Conservation (phyloP, 768 basidiomycete genomes). For the Termitomyces sp. region DNA sequence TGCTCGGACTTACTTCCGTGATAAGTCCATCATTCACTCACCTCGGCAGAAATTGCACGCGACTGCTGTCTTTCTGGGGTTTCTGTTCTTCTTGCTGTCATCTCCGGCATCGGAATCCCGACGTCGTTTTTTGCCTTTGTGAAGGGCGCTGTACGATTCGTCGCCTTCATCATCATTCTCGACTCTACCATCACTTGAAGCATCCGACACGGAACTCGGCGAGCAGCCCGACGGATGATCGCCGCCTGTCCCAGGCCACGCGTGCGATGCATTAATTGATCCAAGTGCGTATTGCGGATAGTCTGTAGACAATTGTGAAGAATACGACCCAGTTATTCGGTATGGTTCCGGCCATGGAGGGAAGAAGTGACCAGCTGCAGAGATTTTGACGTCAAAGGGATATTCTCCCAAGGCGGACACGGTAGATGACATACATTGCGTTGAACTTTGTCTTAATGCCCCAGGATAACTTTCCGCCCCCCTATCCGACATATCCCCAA, state of each 20-base stretch:
- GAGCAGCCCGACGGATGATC: constrained; percentile 14
- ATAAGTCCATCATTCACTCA: constrained; percentile 20
- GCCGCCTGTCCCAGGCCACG: constrained; percentile 8
- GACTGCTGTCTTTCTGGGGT: constrained; percentile 47
- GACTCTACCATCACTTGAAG: constrained; percentile 16
- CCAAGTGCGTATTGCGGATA: constrained; percentile 7
- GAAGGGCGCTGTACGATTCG: constrained; percentile 16
- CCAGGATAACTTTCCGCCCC: constrained; percentile 11
- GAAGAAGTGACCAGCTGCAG: constrained; percentile 3
- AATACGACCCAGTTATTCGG: not conserved
- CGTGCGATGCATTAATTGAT: constrained; percentile 10
- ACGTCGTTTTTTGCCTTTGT: constrained; percentile 26
- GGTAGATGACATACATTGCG: constrained; percentile 12
- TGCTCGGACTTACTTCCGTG: not conserved
- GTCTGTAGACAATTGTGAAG: constrained; percentile 1
- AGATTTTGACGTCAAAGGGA: not conserved
- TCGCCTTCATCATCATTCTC: constrained; percentile 21
- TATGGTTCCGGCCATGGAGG: constrained; percentile 5
- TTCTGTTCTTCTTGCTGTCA: constrained; percentile 22
- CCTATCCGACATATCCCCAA: constrained; percentile 8
- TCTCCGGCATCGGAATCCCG: constrained; percentile 22
- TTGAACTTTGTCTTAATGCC: not conserved
- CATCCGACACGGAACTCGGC: constrained; percentile 16
- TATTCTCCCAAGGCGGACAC: not conserved
- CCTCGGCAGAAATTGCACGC: constrained; percentile 81